Conservation (phyloP, 202 grass and related monocot species). For the Saccharum hybrid region DNA sequence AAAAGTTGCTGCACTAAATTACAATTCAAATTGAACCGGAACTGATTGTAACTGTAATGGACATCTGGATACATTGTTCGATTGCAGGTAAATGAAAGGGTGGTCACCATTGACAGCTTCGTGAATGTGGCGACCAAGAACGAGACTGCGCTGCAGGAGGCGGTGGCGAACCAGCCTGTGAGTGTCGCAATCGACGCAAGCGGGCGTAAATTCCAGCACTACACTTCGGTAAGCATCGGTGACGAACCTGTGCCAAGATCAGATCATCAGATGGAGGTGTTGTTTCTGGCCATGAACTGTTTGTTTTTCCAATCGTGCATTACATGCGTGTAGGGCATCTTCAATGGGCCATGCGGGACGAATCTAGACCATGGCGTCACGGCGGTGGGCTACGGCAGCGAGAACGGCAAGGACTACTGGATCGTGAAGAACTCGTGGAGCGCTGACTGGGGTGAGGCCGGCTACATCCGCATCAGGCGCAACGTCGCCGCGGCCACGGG, state of each 20-base stretch:
- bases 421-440: slow-evolving; percentile 81
- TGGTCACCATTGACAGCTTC: slow-evolving; percentile 7
- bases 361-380: slow-evolving; percentile 66
- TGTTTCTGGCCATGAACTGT: not conserved
- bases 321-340: slow-evolving; percentile 54
- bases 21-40: too few species aligned
- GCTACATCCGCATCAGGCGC: slow-evolving; percentile 73
- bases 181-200: slow-evolving; percentile 59
- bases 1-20: too few species aligned
- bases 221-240: slow-evolving; percentile 50
- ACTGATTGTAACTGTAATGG: too few species aligned
- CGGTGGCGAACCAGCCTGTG: slow-evolving; percentile 6
- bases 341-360: slow-evolving; percentile 62
- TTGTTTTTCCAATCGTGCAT: not conserved
- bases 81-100: not conserved
- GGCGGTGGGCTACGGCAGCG: slow-evolving; percentile 67
- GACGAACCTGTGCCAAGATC: not conserved
- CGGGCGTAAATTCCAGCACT: slow-evolving; percentile 53
- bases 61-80: too few species aligned
- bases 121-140: not conserved
- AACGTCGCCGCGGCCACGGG: slow-evolving; percentile 40
- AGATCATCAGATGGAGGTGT: not conserved
- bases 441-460: slow-evolving; percentile 61
- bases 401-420: slow-evolving; percentile 71
- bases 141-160: slow-evolving; percentile 8